These are phyloP conservation scores for Boletus eberwhitei DNA, from an alignment of 768 basidiomycete species.

Conservation along the genomic window DNA sequence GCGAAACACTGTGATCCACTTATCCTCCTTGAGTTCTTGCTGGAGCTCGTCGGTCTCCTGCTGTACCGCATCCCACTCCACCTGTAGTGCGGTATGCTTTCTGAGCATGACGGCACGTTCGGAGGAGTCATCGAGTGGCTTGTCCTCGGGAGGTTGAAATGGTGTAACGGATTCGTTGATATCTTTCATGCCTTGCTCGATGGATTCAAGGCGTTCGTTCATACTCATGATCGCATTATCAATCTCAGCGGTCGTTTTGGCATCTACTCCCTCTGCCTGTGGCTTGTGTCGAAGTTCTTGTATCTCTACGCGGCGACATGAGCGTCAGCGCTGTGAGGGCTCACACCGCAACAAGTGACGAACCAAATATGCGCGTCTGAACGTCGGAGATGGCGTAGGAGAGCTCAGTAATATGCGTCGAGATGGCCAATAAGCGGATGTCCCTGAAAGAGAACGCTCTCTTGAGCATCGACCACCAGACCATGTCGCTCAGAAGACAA, in stretches of 20 bases:
- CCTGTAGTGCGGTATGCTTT: slow-evolving; percentile 68
- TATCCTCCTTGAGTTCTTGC: slow-evolving; percentile 95
- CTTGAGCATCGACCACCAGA: slow-evolving; percentile 27
- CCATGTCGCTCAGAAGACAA: slow-evolving; percentile 19
- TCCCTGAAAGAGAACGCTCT: slow-evolving; percentile 47
- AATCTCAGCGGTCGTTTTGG: slow-evolving; percentile 64
- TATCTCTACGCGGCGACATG: slow-evolving; percentile 55
- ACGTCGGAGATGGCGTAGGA: slow-evolving; percentile 86
- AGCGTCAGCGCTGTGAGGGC: slow-evolving; percentile 9
- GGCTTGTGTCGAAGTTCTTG: slow-evolving; percentile 91
- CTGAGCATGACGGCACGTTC: slow-evolving; percentile 48
- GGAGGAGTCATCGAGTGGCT: slow-evolving; percentile 44
- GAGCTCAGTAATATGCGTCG: slow-evolving; percentile 83
- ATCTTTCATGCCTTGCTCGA: slow-evolving; percentile 67
- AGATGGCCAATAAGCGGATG: slow-evolving; percentile 71
- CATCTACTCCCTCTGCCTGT: slow-evolving; percentile 52
- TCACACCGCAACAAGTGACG: slow-evolving; percentile 10
- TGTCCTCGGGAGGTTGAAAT: slow-evolving; percentile 45
- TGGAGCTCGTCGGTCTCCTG: slow-evolving; percentile 76
- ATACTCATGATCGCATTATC: slow-evolving; percentile 78
- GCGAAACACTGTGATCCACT: slow-evolving; percentile 93
- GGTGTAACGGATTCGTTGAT: slow-evolving; percentile 67
- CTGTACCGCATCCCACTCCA: slow-evolving; percentile 81
- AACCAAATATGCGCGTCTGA: slow-evolving; percentile 88
- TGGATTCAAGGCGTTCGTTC: slow-evolving; percentile 73